Percentiles rank a stretch among this genome's conserved stretches.
Evolutionary conservation across 2,329 filamentous ascomycete species (phyloP).

Genomic region (Arthrobotrys iridis): DNA sequence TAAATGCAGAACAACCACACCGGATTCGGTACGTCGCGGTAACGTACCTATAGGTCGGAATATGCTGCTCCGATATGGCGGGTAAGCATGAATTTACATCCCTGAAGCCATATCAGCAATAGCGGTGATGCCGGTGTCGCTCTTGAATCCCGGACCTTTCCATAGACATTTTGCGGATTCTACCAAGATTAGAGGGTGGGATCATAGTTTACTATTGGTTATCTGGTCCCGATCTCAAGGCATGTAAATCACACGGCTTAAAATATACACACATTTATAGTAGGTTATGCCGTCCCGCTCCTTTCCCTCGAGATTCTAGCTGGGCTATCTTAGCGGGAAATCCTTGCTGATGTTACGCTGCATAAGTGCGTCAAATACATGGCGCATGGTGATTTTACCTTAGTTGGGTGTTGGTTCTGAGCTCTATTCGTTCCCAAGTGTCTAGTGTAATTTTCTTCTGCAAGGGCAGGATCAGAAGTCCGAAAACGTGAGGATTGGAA

Average conservation of each 20-base stretch:
- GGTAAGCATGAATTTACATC: background rate
- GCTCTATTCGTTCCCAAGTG: background rate
- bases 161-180: background rate
- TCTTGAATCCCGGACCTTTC: background rate
- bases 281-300: slow-evolving; percentile 5
- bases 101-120: background rate
- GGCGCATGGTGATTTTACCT: background rate
- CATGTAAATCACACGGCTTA: background rate
- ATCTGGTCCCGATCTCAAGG: background rate
- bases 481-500: background rate
- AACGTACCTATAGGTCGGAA: slow-evolving; percentile 38
- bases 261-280: background rate
- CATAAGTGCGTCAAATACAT: background rate
- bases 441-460: background rate
- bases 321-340: background rate
- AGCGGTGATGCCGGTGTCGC: background rate
- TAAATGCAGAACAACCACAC: background rate
- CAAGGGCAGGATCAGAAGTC: slow-evolving; percentile 1
- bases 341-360: slow-evolving; percentile 24
- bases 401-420: background rate
- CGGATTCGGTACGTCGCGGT: slow-evolving; percentile 37
- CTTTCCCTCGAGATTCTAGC: background rate
- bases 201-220: background rate
- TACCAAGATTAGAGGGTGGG: background rate
- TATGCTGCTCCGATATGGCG: slow-evolving; percentile 25